Conservation (phyloP, 2,329 filamentous ascomycete species). For the Sporothrix sp. region DNA sequence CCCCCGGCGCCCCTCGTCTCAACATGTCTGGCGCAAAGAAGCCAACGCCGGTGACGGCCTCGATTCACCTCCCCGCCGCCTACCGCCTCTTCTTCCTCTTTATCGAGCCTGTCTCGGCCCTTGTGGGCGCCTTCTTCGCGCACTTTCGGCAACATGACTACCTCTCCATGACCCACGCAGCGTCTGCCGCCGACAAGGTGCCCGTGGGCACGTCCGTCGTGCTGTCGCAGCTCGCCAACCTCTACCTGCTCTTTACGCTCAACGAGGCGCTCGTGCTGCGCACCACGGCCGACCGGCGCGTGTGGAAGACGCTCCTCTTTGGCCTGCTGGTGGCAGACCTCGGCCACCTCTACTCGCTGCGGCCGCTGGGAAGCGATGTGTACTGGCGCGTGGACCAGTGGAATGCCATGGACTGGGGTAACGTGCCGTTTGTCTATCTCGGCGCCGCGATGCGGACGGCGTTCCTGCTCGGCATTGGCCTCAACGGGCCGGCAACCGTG, state of each 20-base stretch:
- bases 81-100: slow-evolving; percentile 69
- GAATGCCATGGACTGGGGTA: slow-evolving; percentile 61
- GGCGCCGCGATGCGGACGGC: slow-evolving; percentile 50
- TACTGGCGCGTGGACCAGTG: slow-evolving; percentile 54
- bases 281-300: slow-evolving; percentile 53
- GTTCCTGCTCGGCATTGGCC: slow-evolving; percentile 49
- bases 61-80: slow-evolving; percentile 29
- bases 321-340: slow-evolving; percentile 65
- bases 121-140: slow-evolving; percentile 43
- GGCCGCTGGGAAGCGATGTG: slow-evolving; percentile 46
- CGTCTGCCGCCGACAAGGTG: slow-evolving; percentile 32
- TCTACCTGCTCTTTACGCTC: slow-evolving; percentile 67
- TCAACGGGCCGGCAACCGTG: slow-evolving; percentile 23
- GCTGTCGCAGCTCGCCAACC: slow-evolving; percentile 65
- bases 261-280: slow-evolving; percentile 70
- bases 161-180: slow-evolving; percentile 51
- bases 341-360: slow-evolving; percentile 62
- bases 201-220: slow-evolving; percentile 55
- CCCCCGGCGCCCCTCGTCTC: too few species aligned
- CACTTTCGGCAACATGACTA: slow-evolving; percentile 46
- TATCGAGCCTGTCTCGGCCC: slow-evolving; percentile 52
- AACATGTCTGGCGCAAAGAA: slow-evolving; percentile 6
- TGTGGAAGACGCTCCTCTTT: slow-evolving; percentile 60
- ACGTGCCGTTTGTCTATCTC: slow-evolving; percentile 60
- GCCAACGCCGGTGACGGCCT: neutral